phyloP scores from a whole-genome alignment of 2,329 filamentous ascomycete species.

The Colletotrichum sp. region DNA sequence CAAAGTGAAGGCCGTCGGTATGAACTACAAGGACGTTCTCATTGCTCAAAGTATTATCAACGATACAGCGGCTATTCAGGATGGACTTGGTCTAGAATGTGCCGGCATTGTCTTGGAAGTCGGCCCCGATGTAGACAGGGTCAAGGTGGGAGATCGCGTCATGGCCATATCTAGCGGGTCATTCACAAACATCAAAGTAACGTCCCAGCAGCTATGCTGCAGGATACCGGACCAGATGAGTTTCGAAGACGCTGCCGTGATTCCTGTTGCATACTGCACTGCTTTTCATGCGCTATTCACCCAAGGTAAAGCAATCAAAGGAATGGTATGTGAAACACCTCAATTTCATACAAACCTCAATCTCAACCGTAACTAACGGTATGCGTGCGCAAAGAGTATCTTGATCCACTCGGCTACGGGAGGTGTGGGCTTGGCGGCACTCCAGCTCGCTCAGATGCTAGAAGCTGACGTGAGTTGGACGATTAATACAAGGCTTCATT shows the following conservation, averaged over 20 bases:
- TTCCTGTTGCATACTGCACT: conserved; percentile 35
- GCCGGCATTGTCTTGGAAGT: neutral
- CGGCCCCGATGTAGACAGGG: conserved; percentile 23
- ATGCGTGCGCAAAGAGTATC: conserved; percentile 24
- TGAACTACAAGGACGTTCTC: conserved; percentile 23
- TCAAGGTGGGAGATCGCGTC: conserved; percentile 32
- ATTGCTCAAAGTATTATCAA: neutral
- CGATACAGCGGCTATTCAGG: conserved; percentile 31
- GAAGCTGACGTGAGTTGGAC: conserved; percentile 22
- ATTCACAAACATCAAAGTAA: neutral
- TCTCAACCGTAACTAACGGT: neutral
- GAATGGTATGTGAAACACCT: neutral
- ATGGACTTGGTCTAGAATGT: conserved; percentile 28
- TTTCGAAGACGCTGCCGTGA: conserved; percentile 32
- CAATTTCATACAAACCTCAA: neutral
- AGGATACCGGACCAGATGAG: conserved; percentile 32
- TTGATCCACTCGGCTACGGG: conserved; percentile 17
- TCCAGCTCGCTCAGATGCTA: neutral
- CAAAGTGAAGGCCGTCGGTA: neutral
- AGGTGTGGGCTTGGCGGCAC: neutral
- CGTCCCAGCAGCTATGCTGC: neutral
- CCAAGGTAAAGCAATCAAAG: conserved; percentile 2
- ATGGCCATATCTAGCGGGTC: conserved; percentile 18
- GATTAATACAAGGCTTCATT: fast-evolving
- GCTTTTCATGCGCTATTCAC: conserved; percentile 28